Conservation (phyloP, 1,139 yeast genomes). For the Yamadazyma sp. region DNA sequence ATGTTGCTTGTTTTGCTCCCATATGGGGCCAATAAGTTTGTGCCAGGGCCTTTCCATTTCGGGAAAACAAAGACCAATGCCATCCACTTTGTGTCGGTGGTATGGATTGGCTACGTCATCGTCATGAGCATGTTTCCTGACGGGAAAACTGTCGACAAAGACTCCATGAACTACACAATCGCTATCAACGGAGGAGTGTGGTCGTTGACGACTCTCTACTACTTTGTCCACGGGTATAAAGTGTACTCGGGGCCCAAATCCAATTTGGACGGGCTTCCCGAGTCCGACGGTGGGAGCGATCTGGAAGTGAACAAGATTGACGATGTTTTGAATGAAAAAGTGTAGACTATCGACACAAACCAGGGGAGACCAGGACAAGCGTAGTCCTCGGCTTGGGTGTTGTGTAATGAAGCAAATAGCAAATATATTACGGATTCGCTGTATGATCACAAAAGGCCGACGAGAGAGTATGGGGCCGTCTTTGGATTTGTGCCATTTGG, state of each 20-base stretch:
- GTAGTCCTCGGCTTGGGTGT: too few species aligned
- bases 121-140: slow-evolving; percentile 43
- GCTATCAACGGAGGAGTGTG: slow-evolving; percentile 39
- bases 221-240: slow-evolving; percentile 28
- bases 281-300: neutral
- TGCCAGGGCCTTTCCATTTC: slow-evolving; percentile 64
- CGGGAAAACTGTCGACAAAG: slow-evolving; percentile 23
- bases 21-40: slow-evolving; percentile 43
- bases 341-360: too few species aligned
- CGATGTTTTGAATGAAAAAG: neutral
- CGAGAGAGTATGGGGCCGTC: too few species aligned
- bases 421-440: too few species aligned
- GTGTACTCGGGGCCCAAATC: slow-evolving; percentile 37
- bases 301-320: neutral
- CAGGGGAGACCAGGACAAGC: too few species aligned
- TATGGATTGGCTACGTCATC: slow-evolving; percentile 33
- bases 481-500: too few species aligned
- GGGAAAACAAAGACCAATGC: slow-evolving; percentile 48
- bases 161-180: slow-evolving; percentile 37
- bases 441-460: too few species aligned
- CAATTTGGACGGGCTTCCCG: slow-evolving; percentile 19
- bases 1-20: slow-evolving; percentile 42
- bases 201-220: slow-evolving; percentile 29
- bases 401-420: too few species aligned
- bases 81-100: slow-evolving; percentile 23